Evolutionary conservation across 495 filamentous ascomycete species (phyloP).

Genomic region (Aspergillus hancockii): DNA sequence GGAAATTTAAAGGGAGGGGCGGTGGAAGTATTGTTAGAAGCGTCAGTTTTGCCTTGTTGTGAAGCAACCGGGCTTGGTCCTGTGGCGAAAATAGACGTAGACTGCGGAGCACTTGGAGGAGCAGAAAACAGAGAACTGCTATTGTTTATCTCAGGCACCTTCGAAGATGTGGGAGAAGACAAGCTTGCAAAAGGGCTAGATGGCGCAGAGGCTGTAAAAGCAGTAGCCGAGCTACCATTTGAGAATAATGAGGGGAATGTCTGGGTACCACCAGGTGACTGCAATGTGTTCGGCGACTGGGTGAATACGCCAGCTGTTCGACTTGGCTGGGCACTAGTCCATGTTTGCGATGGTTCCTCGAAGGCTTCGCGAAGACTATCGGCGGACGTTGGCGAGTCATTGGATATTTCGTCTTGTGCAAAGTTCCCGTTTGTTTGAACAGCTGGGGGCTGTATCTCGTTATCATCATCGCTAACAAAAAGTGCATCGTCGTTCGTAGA

Average conservation of each 20-base stretch:
- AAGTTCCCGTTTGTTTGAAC: constrained; percentile 8
- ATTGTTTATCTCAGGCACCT: constrained; percentile 12
- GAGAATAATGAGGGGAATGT: constrained; percentile 27
- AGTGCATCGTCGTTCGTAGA: constrained; percentile 37
- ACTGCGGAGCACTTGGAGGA: background rate
- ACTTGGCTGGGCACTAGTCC: background rate
- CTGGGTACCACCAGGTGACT: constrained; percentile 15
- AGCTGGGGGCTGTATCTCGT: constrained; percentile 17
- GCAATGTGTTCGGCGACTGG: background rate
- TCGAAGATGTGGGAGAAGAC: constrained; percentile 19
- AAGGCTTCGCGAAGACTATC: constrained; percentile 12
- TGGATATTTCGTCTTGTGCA: background rate
- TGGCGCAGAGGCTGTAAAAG: constrained; percentile 6
- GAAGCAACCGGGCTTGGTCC: background rate
- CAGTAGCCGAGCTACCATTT: constrained; percentile 2
- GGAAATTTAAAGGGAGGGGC: constrained; percentile 11
- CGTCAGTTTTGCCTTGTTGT: background rate
- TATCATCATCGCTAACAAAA: constrained; percentile 47
- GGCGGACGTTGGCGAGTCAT: constrained; percentile 7
- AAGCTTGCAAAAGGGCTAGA: constrained; percentile 25
- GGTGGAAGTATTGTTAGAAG: background rate
- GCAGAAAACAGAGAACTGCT: background rate
- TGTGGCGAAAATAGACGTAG: constrained; percentile 4
- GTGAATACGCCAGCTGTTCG: constrained; percentile 6
- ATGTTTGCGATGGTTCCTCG: constrained; percentile 17